Conservation (phyloP, 78 protist genomes). For the slime mould (Dictyostelium discoideum) region DNA sequence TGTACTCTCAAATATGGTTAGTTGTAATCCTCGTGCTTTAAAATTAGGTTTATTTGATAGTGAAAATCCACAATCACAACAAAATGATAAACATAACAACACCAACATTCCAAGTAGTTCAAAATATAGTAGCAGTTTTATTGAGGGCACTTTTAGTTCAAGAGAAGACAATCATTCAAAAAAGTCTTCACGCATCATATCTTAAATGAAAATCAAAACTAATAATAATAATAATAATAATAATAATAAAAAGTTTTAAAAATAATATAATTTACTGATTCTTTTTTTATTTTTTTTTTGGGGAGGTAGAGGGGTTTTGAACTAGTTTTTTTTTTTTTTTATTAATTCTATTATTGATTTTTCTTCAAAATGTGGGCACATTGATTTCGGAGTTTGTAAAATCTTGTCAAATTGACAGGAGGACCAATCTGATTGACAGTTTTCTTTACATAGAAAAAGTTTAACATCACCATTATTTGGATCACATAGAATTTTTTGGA, state of each 20-base stretch:
- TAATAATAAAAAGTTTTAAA: too few species aligned
- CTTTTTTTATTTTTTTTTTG: too few species aligned
- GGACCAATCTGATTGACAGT: not conserved
- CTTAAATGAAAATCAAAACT: not conserved
- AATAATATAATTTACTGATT: too few species aligned
- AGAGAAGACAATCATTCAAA: too few species aligned
- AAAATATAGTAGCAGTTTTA: too few species aligned
- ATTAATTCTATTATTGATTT: not conserved
- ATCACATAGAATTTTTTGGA: not conserved
- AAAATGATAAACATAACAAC: not conserved
- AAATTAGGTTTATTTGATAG: not conserved
- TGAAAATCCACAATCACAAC: not conserved
- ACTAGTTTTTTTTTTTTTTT: not conserved
- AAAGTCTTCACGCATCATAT: not conserved
- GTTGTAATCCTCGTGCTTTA: not conserved
- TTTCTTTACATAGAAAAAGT: not conserved
- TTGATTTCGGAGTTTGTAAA: not conserved
- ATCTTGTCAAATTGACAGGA: not conserved
- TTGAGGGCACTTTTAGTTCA: too few species aligned
- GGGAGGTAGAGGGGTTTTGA: too few species aligned
- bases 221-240: too few species aligned
- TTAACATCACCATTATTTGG: not conserved
- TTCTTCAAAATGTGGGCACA: not conserved
- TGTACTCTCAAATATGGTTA: not conserved
- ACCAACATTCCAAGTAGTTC: not conserved